Conservation (phyloP, 257 asterid species). For the Solanum etuberosum region DNA sequence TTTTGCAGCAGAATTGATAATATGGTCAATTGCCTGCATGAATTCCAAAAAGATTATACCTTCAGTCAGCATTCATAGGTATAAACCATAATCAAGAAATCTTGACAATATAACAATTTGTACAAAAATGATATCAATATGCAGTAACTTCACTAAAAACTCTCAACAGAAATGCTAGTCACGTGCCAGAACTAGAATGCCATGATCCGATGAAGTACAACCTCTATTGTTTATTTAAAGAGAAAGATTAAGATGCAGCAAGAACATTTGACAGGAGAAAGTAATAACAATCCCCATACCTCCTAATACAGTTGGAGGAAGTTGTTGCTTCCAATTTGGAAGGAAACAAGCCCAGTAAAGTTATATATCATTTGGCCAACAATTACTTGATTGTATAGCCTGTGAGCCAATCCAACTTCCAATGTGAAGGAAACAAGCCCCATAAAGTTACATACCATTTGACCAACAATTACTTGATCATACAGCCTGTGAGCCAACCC, state of each 20-base stretch:
- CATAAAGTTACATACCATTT: not conserved
- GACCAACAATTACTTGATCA: not conserved
- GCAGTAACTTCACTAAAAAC: not conserved
- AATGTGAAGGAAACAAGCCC: not conserved
- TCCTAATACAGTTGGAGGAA: not conserved
- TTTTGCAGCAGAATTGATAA: conserved; percentile 89
- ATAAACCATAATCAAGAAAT: not conserved
- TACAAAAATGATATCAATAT: not conserved
- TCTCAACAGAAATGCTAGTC: not conserved
- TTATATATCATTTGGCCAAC: not conserved
- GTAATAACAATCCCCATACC: not conserved
- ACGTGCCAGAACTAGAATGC: not conserved
- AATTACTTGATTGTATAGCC: not conserved
- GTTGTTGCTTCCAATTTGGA: not conserved
- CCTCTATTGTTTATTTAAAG: not conserved
- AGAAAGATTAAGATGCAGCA: not conserved
- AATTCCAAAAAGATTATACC: not conserved
- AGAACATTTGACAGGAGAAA: not conserved
- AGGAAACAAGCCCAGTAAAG: not conserved
- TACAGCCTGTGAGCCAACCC: not conserved
- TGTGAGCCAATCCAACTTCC: not conserved
- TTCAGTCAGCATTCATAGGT: not conserved
- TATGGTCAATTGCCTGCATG: conserved; percentile 79
- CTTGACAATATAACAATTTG: not conserved
- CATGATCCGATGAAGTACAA: not conserved